Conservation (phyloP, 352 stramenopile genomes). For the Pythium plurisporium region DNA sequence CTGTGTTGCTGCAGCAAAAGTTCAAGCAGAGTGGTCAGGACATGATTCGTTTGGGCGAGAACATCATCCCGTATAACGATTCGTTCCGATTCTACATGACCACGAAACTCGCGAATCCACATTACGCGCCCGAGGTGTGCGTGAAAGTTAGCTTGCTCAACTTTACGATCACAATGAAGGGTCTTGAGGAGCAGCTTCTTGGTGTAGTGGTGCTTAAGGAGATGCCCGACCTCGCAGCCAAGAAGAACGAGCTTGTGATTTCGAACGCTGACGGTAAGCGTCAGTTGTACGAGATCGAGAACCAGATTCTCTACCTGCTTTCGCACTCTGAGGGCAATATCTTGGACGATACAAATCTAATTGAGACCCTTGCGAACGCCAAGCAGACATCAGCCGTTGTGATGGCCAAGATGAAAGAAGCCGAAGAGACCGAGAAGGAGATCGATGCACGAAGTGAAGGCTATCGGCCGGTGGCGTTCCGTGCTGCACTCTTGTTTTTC, state of each 20-base stretch:
- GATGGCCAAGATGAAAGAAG: conserved; percentile 88
- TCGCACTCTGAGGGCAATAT: conserved; percentile 92
- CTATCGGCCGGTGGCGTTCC: conserved; percentile 87
- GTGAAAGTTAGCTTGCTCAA: conserved; percentile 92
- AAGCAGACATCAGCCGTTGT: conserved; percentile 80
- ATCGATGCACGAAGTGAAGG: conserved; percentile 85
- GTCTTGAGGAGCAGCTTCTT: conserved; percentile 88
- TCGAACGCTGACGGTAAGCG: conserved; percentile 87
- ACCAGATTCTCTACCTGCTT: conserved; percentile 89
- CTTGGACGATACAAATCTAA: conserved; percentile 90
- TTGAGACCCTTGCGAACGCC: conserved; percentile 84
- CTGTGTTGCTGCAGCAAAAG: conserved; percentile 87
- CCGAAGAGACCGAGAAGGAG: conserved; percentile 88
- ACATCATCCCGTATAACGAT: conserved; percentile 90
- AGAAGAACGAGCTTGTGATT: conserved; percentile 89
- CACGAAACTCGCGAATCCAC: conserved; percentile 90
- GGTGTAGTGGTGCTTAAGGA: conserved; percentile 88
- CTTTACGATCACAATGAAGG: conserved; percentile 92
- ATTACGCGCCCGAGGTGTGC: conserved; percentile 89
- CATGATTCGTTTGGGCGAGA: conserved; percentile 90
- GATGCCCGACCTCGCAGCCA: conserved; percentile 84
- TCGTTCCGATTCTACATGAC: conserved; percentile 91
- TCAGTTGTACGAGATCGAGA: conserved; percentile 90
- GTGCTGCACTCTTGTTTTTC: conserved; percentile 88
- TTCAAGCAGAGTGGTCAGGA: conserved; percentile 92